Percentiles rank a stretch among this genome's conserved stretches.
phyloP scores from a whole-genome alignment of 2,329 filamentous ascomycete genomes.

The Fusarium sp. region DNA sequence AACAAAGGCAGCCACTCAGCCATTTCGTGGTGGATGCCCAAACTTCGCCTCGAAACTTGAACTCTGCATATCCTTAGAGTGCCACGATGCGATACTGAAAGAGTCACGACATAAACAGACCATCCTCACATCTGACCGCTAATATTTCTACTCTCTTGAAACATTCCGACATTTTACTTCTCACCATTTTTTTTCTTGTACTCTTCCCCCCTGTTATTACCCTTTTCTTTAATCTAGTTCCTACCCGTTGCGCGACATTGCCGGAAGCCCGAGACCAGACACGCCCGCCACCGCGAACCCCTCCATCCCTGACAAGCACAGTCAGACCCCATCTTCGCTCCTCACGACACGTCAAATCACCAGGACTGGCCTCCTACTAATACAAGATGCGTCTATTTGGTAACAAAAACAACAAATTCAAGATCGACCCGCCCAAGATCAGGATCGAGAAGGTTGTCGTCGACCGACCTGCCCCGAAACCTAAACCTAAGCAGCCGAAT shows the following conservation, averaged over 20 bases:
- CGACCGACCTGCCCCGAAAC: constrained; percentile 54
- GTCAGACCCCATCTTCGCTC: constrained; percentile 23
- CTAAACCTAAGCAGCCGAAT: constrained; percentile 55
- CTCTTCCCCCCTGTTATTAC: constrained; percentile 35
- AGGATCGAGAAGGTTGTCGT: constrained; percentile 67
- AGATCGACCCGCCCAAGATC: constrained; percentile 64
- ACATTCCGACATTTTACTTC: constrained; percentile 10
- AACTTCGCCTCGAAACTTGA: constrained; percentile 38
- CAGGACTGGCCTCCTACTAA: constrained; percentile 27
- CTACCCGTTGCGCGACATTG: constrained; percentile 47
- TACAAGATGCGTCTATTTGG: constrained; percentile 57
- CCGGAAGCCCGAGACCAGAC: constrained; percentile 42
- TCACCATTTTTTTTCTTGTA: constrained; percentile 31
- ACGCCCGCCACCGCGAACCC: constrained; percentile 51
- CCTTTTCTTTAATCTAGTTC: constrained; percentile 41
- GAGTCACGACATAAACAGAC: constrained; percentile 27
- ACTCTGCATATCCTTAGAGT: constrained; percentile 40
- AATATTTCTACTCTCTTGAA: constrained; percentile 22
- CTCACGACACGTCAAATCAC: constrained; percentile 10
- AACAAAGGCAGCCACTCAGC: constrained; percentile 33
- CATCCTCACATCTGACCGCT: constrained; percentile 3
- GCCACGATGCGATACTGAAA: constrained; percentile 47
- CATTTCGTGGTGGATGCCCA: constrained; percentile 35
- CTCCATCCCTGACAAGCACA: constrained; percentile 47
- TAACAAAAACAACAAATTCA: constrained; percentile 63